Base-by-base conservation (phyloP, 2,329 filamentous ascomycete species). In the Clarireedia monteithiana region DNA sequence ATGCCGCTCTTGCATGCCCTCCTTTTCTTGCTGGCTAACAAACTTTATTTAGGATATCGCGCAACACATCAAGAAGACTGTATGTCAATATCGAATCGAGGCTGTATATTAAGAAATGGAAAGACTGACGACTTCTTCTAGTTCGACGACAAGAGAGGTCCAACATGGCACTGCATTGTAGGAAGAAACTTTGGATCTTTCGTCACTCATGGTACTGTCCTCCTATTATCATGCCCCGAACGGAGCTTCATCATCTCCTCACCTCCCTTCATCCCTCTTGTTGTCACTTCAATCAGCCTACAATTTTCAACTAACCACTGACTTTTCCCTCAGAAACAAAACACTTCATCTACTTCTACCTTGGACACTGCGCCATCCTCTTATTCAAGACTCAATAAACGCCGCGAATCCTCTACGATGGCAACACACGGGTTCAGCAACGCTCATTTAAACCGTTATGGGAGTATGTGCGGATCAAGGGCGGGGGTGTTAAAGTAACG, bases 281-380 rank as follows among this genome's bases (percentile, higher is more conserved):
- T n/a, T 38, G 6, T 14, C 14, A 50, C 14, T 38, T 27, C 36
- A 24, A 24, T 44, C 42, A 42, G 44, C 20, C 5, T 30, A 39
- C 14, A 14, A 4, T 12, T 12, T 12, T 34, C 10, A 14, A 34
- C 9, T 34, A 34, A 34, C 30, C 30, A 34, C 30, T 3, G 12
- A 34, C 30, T 34, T 34, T 1, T 34, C 30, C 10, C 3, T 27
- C 27, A 57, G 94, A 97, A 74, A 97, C 94, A 27, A 97, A 97
- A 77, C 94, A 99, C 75, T 99, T 99, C 78, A 96, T 99, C 72
- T 99, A 99, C 78, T 99, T 99, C 78, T 99, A 99, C 77, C 87
- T 99, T 58, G 94, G 94, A 54, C 94, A 97, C 79, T 96, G 91
- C 73, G 94, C 94, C 58, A 97, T 99, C 70, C 82, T 99, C 56